phyloP scores from a whole-genome alignment of 192 early-diverging fungal species.

The Coemansia sp. region DNA sequence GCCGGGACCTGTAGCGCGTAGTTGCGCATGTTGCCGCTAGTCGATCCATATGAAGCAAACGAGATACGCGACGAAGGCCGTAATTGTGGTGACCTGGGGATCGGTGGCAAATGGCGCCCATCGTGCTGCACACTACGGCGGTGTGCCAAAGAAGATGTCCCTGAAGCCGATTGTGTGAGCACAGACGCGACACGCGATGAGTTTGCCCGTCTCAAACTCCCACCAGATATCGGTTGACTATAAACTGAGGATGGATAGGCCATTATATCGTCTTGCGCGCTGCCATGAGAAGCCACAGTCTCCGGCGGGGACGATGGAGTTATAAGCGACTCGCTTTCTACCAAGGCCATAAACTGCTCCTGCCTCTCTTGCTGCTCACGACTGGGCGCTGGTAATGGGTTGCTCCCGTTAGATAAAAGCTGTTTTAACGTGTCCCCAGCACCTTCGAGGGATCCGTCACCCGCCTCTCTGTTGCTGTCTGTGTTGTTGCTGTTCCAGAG shows the following conservation, averaged over 20 bases:
- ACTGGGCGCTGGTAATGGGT: slow-evolving; percentile 11
- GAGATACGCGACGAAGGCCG: slow-evolving; percentile 30
- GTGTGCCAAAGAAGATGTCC: slow-evolving; percentile 1
- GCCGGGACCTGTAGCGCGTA: slow-evolving; percentile 2
- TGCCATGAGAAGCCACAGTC: slow-evolving; percentile 12
- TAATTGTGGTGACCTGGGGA: slow-evolving; percentile 27
- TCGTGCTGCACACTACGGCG: slow-evolving; percentile 24
- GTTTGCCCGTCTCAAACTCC: slow-evolving; percentile 1
- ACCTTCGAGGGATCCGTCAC: slow-evolving; percentile 22
- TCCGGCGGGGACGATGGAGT: slow-evolving; percentile 37
- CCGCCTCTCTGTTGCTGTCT: not conserved
- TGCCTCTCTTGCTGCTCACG: slow-evolving; percentile 6
- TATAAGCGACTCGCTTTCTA: slow-evolving; percentile 6
- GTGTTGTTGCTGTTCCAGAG: slow-evolving; percentile 25
- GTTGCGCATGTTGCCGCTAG: not conserved
- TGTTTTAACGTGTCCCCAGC: slow-evolving; percentile 40
- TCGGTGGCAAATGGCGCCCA: slow-evolving; percentile 21
- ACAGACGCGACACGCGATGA: not conserved
- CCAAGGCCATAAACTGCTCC: slow-evolving; percentile 1
- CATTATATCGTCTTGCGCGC: slow-evolving; percentile 9
- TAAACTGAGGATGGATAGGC: not conserved
- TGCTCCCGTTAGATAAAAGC: slow-evolving; percentile 40
- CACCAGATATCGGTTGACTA: not conserved
- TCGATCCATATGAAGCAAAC: slow-evolving; percentile 10
- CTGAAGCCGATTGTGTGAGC: not conserved